phyloP scores from a whole-genome alignment of 305 asterid genomes.

The Fraxinus latifolia region DNA sequence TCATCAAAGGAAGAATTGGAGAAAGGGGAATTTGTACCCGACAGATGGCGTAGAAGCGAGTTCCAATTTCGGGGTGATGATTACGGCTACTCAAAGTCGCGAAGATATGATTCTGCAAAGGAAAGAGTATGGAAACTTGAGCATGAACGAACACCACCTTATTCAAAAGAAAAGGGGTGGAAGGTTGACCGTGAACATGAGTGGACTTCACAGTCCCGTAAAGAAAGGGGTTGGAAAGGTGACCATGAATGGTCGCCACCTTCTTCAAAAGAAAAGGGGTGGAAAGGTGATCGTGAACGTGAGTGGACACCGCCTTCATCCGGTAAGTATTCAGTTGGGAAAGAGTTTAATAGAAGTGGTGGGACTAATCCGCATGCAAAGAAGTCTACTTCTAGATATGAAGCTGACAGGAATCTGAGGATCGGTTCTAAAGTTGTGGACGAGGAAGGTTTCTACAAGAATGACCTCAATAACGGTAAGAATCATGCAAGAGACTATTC shows the following conservation, averaged over 20 bases:
- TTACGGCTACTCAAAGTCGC: slow-evolving; percentile 53
- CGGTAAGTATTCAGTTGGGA: slow-evolving; percentile 62
- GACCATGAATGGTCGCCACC: slow-evolving; percentile 57
- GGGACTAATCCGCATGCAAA: slow-evolving; percentile 53
- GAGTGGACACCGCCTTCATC: slow-evolving; percentile 65
- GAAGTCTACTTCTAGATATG: slow-evolving; percentile 60
- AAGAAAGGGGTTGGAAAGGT: slow-evolving; percentile 47
- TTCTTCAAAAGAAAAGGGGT: slow-evolving; percentile 52
- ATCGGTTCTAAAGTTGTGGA: slow-evolving; percentile 57
- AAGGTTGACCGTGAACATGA: slow-evolving; percentile 53
- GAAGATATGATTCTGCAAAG: slow-evolving; percentile 54
- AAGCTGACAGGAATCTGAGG: slow-evolving; percentile 59
- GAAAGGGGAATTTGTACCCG: slow-evolving; percentile 64
- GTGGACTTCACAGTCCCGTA: slow-evolving; percentile 42
- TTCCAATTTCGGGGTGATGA: slow-evolving; percentile 47
- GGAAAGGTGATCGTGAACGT: slow-evolving; percentile 50
- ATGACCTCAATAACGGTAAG: slow-evolving; percentile 64
- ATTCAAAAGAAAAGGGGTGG: slow-evolving; percentile 71
- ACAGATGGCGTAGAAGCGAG: slow-evolving; percentile 63
- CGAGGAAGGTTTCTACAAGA: slow-evolving; percentile 63
- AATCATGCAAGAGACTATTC: slow-evolving; percentile 59
- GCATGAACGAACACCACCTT: slow-evolving; percentile 52
- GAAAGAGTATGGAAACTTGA: slow-evolving; percentile 55
- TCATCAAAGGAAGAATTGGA: slow-evolving; percentile 59
- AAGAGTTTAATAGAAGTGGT: slow-evolving; percentile 56